Evolutionary conservation across 1,284 basidiomycete genomes (phyloP).

Genomic region (Boletus calvinii): DNA sequence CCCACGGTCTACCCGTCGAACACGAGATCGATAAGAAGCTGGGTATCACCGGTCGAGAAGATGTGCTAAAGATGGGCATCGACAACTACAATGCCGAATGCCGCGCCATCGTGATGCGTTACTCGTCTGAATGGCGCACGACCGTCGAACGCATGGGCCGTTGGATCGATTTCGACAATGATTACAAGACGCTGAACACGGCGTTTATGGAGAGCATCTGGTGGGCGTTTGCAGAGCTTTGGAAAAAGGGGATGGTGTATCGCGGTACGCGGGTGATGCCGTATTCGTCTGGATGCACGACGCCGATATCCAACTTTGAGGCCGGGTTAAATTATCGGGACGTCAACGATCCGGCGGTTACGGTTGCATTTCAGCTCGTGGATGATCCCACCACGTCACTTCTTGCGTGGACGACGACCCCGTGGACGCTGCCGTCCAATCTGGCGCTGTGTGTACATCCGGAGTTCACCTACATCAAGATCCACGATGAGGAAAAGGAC

Average conservation of each 20-base stretch:
- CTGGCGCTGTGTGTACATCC: slow-evolving; percentile 95
- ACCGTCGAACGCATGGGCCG: slow-evolving; percentile 98
- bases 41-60: slow-evolving; percentile 88
- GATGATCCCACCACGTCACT: slow-evolving; percentile 91
- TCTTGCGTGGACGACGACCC: slow-evolving; percentile 98
- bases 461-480: slow-evolving; percentile 95
- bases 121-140: slow-evolving; percentile 88
- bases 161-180: slow-evolving; percentile 99
- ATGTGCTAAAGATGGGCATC: slow-evolving; percentile 96
- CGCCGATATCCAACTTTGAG: slow-evolving; percentile 98
- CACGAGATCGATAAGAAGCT: slow-evolving; percentile 99
- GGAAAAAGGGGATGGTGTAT: slow-evolving; percentile 93
- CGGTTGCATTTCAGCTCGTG: slow-evolving; percentile 89
- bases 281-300: slow-evolving; percentile 96
- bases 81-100: slow-evolving; percentile 98
- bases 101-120: slow-evolving; percentile 96
- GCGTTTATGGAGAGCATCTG: slow-evolving; percentile 98
- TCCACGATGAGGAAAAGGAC: slow-evolving; percentile 87
- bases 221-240: slow-evolving; percentile 98
- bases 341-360: slow-evolving; percentile 96
- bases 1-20: slow-evolving; percentile 97
- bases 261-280: slow-evolving; percentile 96
- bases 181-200: slow-evolving; percentile 96
- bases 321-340: slow-evolving; percentile 93
- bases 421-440: slow-evolving; percentile 98